Percentiles rank a stretch among this genome's conserved stretches.
Evolutionary conservation across 768 basidiomycete species (phyloP).

Genomic region (Clathrus columnatus): DNA sequence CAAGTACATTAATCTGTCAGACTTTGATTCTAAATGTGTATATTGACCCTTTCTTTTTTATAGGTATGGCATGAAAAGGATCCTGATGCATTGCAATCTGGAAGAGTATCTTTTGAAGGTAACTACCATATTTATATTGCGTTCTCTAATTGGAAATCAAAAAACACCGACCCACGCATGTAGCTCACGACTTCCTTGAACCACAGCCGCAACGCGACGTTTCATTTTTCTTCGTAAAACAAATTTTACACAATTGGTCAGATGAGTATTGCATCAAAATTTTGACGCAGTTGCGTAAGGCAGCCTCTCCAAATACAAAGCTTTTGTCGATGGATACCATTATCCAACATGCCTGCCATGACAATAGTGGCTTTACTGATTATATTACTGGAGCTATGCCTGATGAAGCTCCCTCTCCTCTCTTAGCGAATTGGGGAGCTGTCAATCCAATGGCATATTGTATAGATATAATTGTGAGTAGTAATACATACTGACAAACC

Average conservation of each 20-base stretch:
- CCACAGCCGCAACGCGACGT: slow-evolving; percentile 23
- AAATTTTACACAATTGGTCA: slow-evolving; percentile 27
- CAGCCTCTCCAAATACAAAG: slow-evolving; percentile 18
- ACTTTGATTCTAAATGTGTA: slow-evolving; percentile 11
- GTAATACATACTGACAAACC: too few species aligned
- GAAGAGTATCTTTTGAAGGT: background rate
- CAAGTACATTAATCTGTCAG: slow-evolving; percentile 5
- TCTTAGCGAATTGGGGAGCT: slow-evolving; percentile 18
- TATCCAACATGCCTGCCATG: slow-evolving; percentile 18
- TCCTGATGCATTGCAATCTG: background rate
- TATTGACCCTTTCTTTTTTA: background rate
- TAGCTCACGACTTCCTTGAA: slow-evolving; percentile 20
- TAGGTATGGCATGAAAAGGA: background rate
- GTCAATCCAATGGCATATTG: slow-evolving; percentile 6
- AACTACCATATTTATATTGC: background rate
- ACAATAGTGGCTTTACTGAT: slow-evolving; percentile 9
- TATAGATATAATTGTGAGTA: slow-evolving; percentile 2
- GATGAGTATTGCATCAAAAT: slow-evolving; percentile 23
- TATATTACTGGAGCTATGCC: background rate
- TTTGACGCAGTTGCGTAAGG: slow-evolving; percentile 17
- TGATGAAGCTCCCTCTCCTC: slow-evolving; percentile 13
- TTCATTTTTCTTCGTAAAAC: slow-evolving; percentile 21
- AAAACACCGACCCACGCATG: too few species aligned
- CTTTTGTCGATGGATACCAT: slow-evolving; percentile 20
- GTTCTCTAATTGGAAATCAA: too few species aligned